phyloP scores from a whole-genome alignment of 768 basidiomycete genomes.

The Leccinum subtestaceum region DNA sequence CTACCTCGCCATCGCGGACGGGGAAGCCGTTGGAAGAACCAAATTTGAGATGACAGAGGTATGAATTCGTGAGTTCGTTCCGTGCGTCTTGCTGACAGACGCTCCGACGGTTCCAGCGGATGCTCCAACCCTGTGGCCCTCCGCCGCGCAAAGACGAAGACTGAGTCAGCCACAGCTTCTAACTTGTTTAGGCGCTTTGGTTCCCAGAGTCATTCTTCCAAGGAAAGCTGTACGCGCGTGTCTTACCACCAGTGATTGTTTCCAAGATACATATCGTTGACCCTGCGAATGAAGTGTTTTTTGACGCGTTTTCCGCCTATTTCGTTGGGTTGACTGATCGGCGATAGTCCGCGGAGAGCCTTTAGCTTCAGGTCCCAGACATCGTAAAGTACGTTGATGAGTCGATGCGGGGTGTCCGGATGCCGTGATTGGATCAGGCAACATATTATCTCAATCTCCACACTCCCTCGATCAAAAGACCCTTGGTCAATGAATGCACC shows the following conservation, averaged over 20 bases:
- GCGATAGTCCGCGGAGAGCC: not conserved
- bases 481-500: not conserved
- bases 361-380: not conserved
- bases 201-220: too few relatives aligned
- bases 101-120: constrained; percentile 50
- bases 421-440: not conserved
- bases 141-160: constrained; percentile 89
- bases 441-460: not conserved
- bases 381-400: too few relatives aligned
- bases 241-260: not conserved
- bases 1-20: constrained; percentile 90
- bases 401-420: not conserved
- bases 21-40: constrained; percentile 83
- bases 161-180: constrained; percentile 19
- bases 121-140: constrained; percentile 93
- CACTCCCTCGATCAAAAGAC: not conserved
- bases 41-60: constrained; percentile 98
- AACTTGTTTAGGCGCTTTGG: not conserved
- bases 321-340: not conserved
- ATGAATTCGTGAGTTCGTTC: not conserved
- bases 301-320: not conserved
- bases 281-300: not conserved
- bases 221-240: too few relatives aligned
- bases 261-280: not conserved
- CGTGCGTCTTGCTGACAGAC: constrained; percentile 22